Base-by-base conservation (phyloP, 179 eudicot species). In the Beta lomatogona region DNA sequence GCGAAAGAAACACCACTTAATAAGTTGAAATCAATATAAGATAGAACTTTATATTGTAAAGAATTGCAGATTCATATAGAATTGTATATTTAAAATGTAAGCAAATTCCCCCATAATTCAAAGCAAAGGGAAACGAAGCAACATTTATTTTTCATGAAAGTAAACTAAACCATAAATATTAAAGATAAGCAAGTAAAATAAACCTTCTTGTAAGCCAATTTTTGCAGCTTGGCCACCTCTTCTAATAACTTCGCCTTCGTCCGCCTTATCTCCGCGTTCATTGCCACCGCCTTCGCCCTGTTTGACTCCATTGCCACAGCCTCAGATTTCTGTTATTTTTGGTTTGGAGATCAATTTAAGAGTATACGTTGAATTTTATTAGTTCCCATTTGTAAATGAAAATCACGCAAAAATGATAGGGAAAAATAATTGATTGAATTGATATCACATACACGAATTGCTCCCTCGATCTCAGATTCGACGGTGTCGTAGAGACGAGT, bases 121-220 rank as follows among this genome's bases (percentile, higher is more conserved):
- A 36, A 36, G 41, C 41, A 2, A 36, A 36, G 41, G 2, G 9
- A 48, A 48, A 48, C 7, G 52, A 3, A 48, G 9, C 52, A 1
- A 48, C 1, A 48, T 6, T 48, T 1, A 36, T 36, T 36, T 36
- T 36, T 36, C 7, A 48, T 48, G 52, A 48, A 48, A 48, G 41
- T 9, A 48, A 48, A 48, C 7, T 48, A 48, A 14, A 41, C 25
- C 36, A 44, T 5, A n/a, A 75, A 25, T 10, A 3, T 54, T 1
- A 9, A 15, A 18, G 9, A 7, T 36, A 36, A 28, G 11, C 16
- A 70, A 53, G 21, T 5, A 14, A 77, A 48, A 31, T 64, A 50
- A 54, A 91, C 98, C 98, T 94, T 94, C 64, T 93, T 93, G 28
- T 91, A 80, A 28, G 97, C 97, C 87, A 95, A 74, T 76, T 91